phyloP scores from a whole-genome alignment of 2,329 filamentous ascomycete species.

The Didymosphaeria variabile region DNA sequence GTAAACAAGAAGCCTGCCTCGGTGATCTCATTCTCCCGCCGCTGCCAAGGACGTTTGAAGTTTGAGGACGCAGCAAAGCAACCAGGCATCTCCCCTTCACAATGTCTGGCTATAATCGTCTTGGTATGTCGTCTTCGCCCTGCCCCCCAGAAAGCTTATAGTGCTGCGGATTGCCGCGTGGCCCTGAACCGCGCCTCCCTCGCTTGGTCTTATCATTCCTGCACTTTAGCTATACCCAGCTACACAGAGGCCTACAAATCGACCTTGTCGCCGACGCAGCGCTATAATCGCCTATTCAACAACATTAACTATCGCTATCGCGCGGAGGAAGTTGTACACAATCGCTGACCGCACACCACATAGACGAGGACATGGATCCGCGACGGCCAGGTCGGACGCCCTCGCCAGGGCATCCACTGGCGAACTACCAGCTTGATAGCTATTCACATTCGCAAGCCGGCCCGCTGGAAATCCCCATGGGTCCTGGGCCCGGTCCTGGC shows the following conservation, averaged over 20 bases:
- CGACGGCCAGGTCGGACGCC: conserved; percentile 66
- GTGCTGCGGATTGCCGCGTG: conserved; percentile 21
- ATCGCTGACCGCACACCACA: conserved; percentile 27
- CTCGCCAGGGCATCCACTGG: conserved; percentile 77
- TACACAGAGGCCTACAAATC: conserved; percentile 15
- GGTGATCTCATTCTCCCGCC: conserved; percentile 28
- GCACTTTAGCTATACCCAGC: conserved; percentile 3
- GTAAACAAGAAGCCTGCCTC: conserved; percentile 12
- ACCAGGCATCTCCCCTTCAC: conserved; percentile 15
- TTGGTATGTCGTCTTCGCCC: conserved; percentile 41
- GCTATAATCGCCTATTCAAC: conserved; percentile 11
- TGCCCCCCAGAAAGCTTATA: conserved; percentile 7
- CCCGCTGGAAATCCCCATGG: conserved; percentile 75
- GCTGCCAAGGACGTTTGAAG: conserved; percentile 20
- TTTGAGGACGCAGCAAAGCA: conserved; percentile 34
- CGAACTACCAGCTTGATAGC: conserved; percentile 85
- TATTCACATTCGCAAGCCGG: conserved; percentile 65
- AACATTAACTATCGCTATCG: conserved; percentile 4
- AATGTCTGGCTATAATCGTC: conserved; percentile 49
- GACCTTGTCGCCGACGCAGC: conserved; percentile 6
- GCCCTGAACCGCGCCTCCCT: conserved; percentile 13
- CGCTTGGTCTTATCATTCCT: conserved; percentile 23
- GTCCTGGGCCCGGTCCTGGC: conserved; percentile 59
- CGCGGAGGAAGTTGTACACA: neutral
- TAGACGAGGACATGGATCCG: conserved; percentile 59